Evolutionary conservation across 768 basidiomycete genomes (phyloP), one percentile per base, ranked within the genome.

Genomic region (Cantharellus anzutake): DNA sequence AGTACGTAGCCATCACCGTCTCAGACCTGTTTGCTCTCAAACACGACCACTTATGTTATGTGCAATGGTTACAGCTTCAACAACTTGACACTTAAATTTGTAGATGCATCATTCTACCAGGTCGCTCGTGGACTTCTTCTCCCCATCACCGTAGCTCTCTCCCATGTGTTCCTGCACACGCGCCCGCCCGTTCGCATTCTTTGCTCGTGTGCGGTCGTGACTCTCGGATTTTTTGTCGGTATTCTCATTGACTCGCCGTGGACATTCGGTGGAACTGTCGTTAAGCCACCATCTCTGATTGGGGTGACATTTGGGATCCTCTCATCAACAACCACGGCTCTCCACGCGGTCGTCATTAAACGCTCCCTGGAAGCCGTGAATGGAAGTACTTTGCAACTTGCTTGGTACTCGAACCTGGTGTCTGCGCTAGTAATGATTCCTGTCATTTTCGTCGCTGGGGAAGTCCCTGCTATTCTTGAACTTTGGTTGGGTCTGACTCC

Each of bases 341-440:
- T 83, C 7, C 94, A 97, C 69, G 91, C 91, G 1, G 89, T 96
- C 34, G 83, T 96, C 61, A 96, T 98, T 74, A 98, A 97, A 71
- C 80, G 82, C 64, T 83, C 81, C 51, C 74, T 98, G 20, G 75
- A 74, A 42, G 75, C 86, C 56, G 90, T 97, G 40, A 78, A 83
- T 40, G 87, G 86, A 62, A 88, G 84, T 62, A 85, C 93, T 3
- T 75, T 94, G 58, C 75, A 84, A 48, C 77, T 98, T 44, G 86
- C 84, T 0, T 98, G 90, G 84, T 96, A 96, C 73, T 85, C 84
- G 44, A 98, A 98, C 70, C 70, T 89, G 40, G 68, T 92, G 40
- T 87, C 84, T 63, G 80, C 88, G 2, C 57, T 84, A 16, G 72
- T 85, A 35, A 74, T 98, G 48, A 65, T 80, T 0, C 94, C 93